Conservation (phyloP, 345 rosid species). For the Hypericum androsaemum region DNA sequence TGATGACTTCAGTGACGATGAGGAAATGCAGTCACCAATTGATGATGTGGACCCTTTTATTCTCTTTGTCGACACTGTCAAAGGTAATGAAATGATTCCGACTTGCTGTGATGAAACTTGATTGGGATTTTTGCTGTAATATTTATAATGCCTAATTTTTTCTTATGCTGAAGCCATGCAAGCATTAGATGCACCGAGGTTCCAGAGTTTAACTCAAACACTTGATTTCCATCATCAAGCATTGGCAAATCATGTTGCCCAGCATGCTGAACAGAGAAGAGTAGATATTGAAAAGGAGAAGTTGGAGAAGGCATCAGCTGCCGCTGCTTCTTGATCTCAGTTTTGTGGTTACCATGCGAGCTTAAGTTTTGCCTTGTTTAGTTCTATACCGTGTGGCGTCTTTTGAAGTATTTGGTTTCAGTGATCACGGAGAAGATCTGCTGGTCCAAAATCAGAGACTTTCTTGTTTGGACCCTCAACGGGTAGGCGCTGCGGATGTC, state of each 20-base stretch:
- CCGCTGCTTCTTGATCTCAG: conserved; percentile 26
- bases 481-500: too few relatives aligned
- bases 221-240: conserved; percentile 84
- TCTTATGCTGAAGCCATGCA: conserved; percentile 45
- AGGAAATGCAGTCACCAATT: conserved; percentile 87
- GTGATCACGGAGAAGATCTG: too few relatives aligned
- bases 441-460: too few relatives aligned
- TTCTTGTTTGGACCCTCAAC: too few relatives aligned
- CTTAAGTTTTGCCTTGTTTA: conserved; percentile 12
- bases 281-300: conserved; percentile 84
- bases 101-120: background rate
- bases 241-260: conserved; percentile 77
- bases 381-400: too few relatives aligned
- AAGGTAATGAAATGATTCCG: conserved; percentile 34
- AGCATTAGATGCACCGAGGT: conserved; percentile 63
- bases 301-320: conserved; percentile 56
- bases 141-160: background rate
- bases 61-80: conserved; percentile 77
- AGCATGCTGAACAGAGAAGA: conserved; percentile 92
- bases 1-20: conserved; percentile 89
- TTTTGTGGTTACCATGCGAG: conserved; percentile 1
- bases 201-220: conserved; percentile 71
- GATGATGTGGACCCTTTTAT: conserved; percentile 97
- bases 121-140: too few relatives aligned
- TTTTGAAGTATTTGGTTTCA: too few relatives aligned